These are phyloP conservation scores for Phylloporus rhodoxanthus DNA, from an alignment of 768 basidiomycete species.

Conservation along the genomic window DNA sequence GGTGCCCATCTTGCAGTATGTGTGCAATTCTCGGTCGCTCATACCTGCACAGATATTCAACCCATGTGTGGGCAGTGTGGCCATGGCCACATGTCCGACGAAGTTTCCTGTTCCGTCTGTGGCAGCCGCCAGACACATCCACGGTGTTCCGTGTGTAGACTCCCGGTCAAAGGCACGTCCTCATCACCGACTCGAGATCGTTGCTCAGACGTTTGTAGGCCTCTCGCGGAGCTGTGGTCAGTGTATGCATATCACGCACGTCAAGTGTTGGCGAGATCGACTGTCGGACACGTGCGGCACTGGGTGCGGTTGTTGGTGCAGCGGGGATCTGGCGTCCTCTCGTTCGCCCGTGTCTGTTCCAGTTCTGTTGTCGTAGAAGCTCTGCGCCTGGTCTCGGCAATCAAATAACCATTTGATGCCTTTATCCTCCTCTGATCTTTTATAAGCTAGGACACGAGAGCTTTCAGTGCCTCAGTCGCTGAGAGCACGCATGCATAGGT, in stretches of 20 bases:
- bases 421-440: too few species aligned
- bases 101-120: constrained; percentile 39
- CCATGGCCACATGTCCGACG: constrained; percentile 28
- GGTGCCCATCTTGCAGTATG: constrained; percentile 1
- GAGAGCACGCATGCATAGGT: too few species aligned
- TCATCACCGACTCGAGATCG: too few species aligned
- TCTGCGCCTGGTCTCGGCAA: not conserved
- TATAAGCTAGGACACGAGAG: too few species aligned
- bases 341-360: constrained; percentile 10
- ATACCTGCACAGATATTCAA: constrained; percentile 36
- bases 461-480: too few species aligned
- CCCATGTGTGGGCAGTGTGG: constrained; percentile 45
- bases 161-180: constrained; percentile 64
- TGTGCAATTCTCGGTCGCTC: not conserved
- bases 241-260: constrained; percentile 61
- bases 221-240: constrained; percentile 55
- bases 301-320: constrained; percentile 64
- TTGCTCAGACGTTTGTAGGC: constrained; percentile 33
- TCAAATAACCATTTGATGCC: too few species aligned
- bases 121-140: constrained; percentile 40
- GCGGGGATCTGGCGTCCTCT: constrained; percentile 15
- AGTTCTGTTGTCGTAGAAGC: not conserved
- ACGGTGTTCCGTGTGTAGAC: constrained; percentile 65
- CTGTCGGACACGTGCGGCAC: constrained; percentile 52
- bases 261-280: constrained; percentile 51